These are phyloP conservation scores for Cymbopogon flexuosus DNA, from an alignment of 202 grass and related monocot genomes.

Conservation along the genomic window DNA sequence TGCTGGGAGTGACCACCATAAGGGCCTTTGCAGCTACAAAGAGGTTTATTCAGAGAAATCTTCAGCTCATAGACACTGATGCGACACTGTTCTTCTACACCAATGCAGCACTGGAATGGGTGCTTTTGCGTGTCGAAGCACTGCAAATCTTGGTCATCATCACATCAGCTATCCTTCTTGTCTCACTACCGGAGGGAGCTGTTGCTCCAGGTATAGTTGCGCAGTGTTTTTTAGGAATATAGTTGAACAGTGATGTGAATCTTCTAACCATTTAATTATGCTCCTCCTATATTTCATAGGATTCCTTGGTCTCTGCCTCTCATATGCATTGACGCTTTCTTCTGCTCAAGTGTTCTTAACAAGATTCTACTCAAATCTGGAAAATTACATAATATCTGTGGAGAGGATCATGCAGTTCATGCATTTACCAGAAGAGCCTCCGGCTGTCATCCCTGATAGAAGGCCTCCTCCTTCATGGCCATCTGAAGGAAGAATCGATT, in stretches of 20 bases:
- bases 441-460: conserved; percentile 47
- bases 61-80: conserved; percentile 61
- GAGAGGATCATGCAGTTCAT: conserved; percentile 89
- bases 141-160: conserved; percentile 68
- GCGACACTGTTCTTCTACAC: conserved; percentile 76
- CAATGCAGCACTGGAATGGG: conserved; percentile 75
- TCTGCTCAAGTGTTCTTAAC: conserved; percentile 71
- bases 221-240: neutral
- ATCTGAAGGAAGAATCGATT: conserved; percentile 65
- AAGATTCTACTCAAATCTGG: conserved; percentile 75
- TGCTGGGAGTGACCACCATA: conserved; percentile 72
- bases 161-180: conserved; percentile 60
- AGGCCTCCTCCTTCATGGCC: conserved; percentile 66
- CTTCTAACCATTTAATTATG: conserved; percentile 11
- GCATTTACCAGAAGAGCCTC: conserved; percentile 61
- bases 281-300: conserved; percentile 27
- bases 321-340: conserved; percentile 74
- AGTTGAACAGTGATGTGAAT: neutral
- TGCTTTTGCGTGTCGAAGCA: conserved; percentile 63
- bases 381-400: conserved; percentile 85
- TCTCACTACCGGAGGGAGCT: conserved; percentile 51
- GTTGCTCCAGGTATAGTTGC: conserved; percentile 55
- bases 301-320: conserved; percentile 76
- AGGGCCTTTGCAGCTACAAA: conserved; percentile 59
- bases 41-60: conserved; percentile 67